A percentile compares a stretch with the other conserved stretches of the same genome.
These are phyloP conservation scores for Podaxis sp. DNA, from an alignment of 768 basidiomycete species.

Conservation along the genomic window DNA sequence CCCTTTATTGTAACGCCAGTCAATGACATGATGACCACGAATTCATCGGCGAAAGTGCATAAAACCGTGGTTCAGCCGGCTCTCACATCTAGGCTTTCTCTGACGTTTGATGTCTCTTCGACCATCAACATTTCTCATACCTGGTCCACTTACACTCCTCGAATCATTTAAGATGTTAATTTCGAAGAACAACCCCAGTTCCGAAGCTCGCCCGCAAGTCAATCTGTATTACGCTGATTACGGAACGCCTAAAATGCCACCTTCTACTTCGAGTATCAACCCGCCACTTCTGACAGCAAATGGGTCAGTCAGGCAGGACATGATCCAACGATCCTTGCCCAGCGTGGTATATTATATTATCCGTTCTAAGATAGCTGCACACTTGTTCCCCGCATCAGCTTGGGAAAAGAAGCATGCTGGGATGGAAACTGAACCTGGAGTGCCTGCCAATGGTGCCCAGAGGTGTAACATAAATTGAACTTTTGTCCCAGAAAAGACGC, in stretches of 20 bases:
- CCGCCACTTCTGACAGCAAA: neutral
- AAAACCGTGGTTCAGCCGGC: constrained; percentile 8
- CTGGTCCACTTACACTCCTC: constrained; percentile 1
- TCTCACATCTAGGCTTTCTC: neutral
- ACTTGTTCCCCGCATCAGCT: neutral
- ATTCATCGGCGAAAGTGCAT: constrained; percentile 7
- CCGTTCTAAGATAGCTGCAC: neutral
- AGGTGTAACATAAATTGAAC: neutral
- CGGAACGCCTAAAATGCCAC: neutral
- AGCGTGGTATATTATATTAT: neutral
- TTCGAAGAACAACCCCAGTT: neutral
- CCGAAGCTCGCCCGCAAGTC: constrained; percentile 11
- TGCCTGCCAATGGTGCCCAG: neutral
- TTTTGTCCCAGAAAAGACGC: neutral
- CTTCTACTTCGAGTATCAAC: neutral
- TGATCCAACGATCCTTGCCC: neutral
- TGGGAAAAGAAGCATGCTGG: constrained; percentile 16
- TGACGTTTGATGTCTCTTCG: neutral
- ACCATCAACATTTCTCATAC: neutral
- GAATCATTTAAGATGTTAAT: neutral
- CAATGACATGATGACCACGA: neutral
- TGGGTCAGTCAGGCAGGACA: neutral
- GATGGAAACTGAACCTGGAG: neutral
- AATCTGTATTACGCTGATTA: constrained; percentile 1
- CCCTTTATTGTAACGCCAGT: constrained; percentile 6